Evolutionary conservation across 306 rosid genomes (phyloP).

Genomic region (Glycine tomentella): DNA sequence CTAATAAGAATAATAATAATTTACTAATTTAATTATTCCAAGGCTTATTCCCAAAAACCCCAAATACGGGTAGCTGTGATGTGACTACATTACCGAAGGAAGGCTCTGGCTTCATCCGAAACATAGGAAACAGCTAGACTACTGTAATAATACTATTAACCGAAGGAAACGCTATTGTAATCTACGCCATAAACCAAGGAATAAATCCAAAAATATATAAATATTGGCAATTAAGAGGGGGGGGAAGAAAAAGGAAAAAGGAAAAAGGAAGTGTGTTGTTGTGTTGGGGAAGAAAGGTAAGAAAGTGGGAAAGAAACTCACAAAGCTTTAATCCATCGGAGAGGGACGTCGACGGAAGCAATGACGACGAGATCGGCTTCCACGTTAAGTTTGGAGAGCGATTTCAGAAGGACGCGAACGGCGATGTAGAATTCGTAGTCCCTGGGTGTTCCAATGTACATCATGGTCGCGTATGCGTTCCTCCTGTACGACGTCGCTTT

Average conservation of each 20-base stretch:
- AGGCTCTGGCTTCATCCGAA: not conserved
- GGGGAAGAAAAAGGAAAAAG: too few species aligned
- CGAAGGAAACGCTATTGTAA: too few species aligned
- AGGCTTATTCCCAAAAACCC: not conserved
- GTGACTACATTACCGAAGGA: not conserved
- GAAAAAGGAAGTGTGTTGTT: too few species aligned
- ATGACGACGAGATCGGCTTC: constrained; percentile 84
- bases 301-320: constrained; percentile 46
- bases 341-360: constrained; percentile 80
- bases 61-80: too few species aligned
- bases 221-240: not conserved
- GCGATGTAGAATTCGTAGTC: constrained; percentile 91
- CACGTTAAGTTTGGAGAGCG: constrained; percentile 59
- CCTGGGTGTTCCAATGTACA: constrained; percentile 83
- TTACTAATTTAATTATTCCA: too few species aligned
- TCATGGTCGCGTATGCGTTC: constrained; percentile 88
- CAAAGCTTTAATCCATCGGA: constrained; percentile 74
- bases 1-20: not conserved
- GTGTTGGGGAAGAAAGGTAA: too few species aligned
- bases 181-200: too few species aligned
- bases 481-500: constrained; percentile 37
- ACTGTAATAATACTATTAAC: too few species aligned
- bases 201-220: not conserved
- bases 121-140: not conserved
- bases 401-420: constrained; percentile 73